Evolutionary conservation across 1,139 yeast species (phyloP).

Genomic region (Pichia cactophila): DNA sequence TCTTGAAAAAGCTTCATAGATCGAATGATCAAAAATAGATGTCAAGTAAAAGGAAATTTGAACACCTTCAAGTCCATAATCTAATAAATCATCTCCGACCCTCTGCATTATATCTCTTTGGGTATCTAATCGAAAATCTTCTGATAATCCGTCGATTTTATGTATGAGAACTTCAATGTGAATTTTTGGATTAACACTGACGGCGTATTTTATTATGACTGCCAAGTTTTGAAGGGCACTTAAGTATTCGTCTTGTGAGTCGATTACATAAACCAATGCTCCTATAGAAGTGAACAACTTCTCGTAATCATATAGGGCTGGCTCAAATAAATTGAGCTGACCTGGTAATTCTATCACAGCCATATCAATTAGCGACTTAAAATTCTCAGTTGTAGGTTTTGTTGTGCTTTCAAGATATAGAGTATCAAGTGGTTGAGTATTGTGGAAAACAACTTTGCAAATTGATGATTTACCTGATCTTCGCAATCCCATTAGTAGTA

Average conservation of each 20-base stretch:
- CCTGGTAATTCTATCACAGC: slow-evolving; percentile 97
- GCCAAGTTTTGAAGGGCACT: slow-evolving; percentile 86
- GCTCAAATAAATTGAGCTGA: slow-evolving; percentile 82
- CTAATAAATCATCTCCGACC: slow-evolving; percentile 86
- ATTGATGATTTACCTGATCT: slow-evolving; percentile 78
- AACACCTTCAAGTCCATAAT: slow-evolving; percentile 84
- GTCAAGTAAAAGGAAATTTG: slow-evolving; percentile 88
- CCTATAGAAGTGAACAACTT: slow-evolving; percentile 75
- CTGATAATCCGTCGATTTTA: slow-evolving; percentile 90
- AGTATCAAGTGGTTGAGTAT: slow-evolving; percentile 94
- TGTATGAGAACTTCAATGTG: slow-evolving; percentile 91
- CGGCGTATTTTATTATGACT: slow-evolving; percentile 82
- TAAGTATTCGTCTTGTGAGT: slow-evolving; percentile 89
- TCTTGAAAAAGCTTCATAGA: slow-evolving; percentile 90
- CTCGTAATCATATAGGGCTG: slow-evolving; percentile 63
- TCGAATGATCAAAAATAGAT: slow-evolving; percentile 90
- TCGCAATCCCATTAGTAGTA: slow-evolving; percentile 80
- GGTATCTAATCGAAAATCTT: slow-evolving; percentile 88
- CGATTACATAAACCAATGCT: slow-evolving; percentile 91
- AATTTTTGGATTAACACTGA: slow-evolving; percentile 74
- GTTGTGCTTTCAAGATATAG: slow-evolving; percentile 84
- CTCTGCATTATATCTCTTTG: slow-evolving; percentile 96
- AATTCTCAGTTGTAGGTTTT: slow-evolving; percentile 73
- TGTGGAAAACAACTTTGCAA: slow-evolving; percentile 90
- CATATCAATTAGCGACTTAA: slow-evolving; percentile 67